A percentile compares a stretch with the other conserved stretches of the same genome.
Evolutionary conservation across 129 eudicot genomes (phyloP).

Genomic region (Flaveria brownii): DNA sequence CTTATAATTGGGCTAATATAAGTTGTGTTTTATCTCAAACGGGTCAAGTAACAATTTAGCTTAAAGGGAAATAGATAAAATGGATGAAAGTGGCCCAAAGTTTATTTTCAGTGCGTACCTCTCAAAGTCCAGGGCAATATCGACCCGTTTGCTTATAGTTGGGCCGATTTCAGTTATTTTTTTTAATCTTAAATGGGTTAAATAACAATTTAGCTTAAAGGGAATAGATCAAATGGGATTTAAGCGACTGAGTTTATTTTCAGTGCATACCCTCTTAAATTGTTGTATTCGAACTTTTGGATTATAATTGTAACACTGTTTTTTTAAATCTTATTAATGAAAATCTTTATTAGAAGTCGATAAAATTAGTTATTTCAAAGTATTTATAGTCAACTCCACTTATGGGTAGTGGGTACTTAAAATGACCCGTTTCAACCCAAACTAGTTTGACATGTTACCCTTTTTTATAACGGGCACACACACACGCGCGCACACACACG

Average conservation of each 20-base stretch:
- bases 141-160: neutral
- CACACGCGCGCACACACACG: too few relatives aligned
- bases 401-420: neutral
- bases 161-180: neutral
- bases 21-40: neutral
- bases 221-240: neutral
- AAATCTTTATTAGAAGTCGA: neutral
- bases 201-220: neutral
- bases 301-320: neutral
- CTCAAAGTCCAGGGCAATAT: neutral
- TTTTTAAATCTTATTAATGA: too few relatives aligned
- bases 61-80: neutral
- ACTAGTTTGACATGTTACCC: neutral
- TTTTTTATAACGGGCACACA: too few relatives aligned
- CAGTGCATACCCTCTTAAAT: neutral
- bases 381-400: neutral
- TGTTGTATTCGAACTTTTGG: neutral
- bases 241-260: neutral
- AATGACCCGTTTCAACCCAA: neutral
- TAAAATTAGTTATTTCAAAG: neutral
- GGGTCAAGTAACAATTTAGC: neutral
- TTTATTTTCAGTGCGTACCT: neutral
- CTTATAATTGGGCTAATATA: neutral
- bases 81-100: neutral
- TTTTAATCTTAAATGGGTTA: neutral